Evolutionary conservation across 768 basidiomycete genomes (phyloP), one percentile per base, ranked within the genome.

Genomic region (Leccinum fibrillosum): DNA sequence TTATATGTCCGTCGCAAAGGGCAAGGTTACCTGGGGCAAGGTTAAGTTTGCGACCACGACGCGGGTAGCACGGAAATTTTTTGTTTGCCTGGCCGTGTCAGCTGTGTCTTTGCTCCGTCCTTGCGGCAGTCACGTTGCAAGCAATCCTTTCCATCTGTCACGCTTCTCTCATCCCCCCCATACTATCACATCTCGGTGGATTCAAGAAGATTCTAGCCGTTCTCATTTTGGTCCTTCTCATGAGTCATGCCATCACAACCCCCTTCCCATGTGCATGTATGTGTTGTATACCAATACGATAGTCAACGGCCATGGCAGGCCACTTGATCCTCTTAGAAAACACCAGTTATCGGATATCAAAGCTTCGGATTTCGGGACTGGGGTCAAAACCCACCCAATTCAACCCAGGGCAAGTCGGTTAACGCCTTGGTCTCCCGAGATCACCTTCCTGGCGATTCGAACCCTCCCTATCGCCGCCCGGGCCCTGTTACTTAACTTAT

Each of bases 61-160:
- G 60, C 63, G 65, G 56, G 56, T 59, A 63, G 54, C 26, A 65
- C 72, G 70, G 72, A 66, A 65, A 65, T 63, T 64, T 67, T 69
- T 66, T 70, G 48, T 53, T 69, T 62, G 54, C 59, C 64, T 62
- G 59, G 52, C 50, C 28, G 49, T 60, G 56, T 54, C 47, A 58
- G 56, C 11, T 53, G 69, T 69, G 62, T 67, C 66, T 67, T 70
- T 68, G 63, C 61, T 59, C 63, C 69, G 61, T 74, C 71, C 71
- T 72, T 72, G 70, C 72, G 71, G 71, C 63, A 64, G 59, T 67
- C 66, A 63, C 69, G 63, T 72, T 73, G 71, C 63, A 64, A 53
- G 51, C 58, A 47, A 21, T 58, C 56, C 30, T 53, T 61, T 57
- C 15, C 45, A 45, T 55, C 42, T 37, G 32, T 66, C 67, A 66